Base-by-base conservation (phyloP, 108 stramenopile species). In the Stephanodiscus triporus region DNA sequence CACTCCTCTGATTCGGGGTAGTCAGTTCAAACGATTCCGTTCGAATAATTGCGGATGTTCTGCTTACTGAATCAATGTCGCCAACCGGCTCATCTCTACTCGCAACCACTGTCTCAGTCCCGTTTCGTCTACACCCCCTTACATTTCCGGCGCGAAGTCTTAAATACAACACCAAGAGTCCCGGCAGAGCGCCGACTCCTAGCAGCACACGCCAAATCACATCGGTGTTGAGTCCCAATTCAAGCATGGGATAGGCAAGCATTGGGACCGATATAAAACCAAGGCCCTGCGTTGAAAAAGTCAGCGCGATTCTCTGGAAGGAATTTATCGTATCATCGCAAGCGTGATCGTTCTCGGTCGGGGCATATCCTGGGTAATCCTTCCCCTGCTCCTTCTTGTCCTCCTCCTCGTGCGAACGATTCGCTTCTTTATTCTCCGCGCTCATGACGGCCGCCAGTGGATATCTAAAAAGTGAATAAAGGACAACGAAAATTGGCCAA, bases 211-310 rank as follows among this genome's bases (percentile, higher is more conserved):
- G 29, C 83, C 86, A 84, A 23, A 77, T 55, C 1, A 80, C 40
- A 68, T 75, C 79, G 27, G 60, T 43, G 45, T 63, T 19, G 66
- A 55, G 24, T 47, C 54, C 61, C 59, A 78, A 47, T 29, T 50
- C 50, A 4, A 84, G 50, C 68, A 88, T 40, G 10, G 73, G 55
- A 22, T 67, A 73, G 0, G 85, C 67, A 10, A 81, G 26, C 11
- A 88, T 20, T 7, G 88, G 88, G 0, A 85, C 84, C 5, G 74
- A 68, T 6, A 89, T 40, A 55, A 84, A 89, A 11, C 86, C 88
- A 0, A 89, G 45, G 7, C 88, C 88, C 70, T 89, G 88, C 56
- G 83, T 87, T 22, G 82, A 83, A 50, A 89, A 89, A n/a, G 86
- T 85, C 23, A 87, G 66, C 4, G 84, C 88, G 3, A 89, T 68